Conservation (phyloP, 805 yeast species). For the Starmerella gropengiesseri region DNA sequence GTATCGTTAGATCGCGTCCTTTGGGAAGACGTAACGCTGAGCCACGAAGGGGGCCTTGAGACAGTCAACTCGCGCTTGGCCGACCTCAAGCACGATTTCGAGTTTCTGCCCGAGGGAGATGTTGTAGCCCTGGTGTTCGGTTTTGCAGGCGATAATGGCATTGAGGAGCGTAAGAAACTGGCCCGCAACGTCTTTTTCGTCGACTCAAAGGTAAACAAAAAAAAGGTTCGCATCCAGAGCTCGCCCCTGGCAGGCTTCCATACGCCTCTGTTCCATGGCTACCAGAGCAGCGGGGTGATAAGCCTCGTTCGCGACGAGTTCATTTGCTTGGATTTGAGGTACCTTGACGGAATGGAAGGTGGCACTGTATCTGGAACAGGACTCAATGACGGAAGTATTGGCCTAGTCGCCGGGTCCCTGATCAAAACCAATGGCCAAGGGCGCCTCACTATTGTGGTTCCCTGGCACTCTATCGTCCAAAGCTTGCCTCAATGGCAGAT, state of each 20-base stretch:
- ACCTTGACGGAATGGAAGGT: constrained; percentile 32
- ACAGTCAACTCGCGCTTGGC: background rate
- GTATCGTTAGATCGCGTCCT: constrained; percentile 7
- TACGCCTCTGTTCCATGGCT: constrained; percentile 29
- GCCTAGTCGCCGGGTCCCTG: constrained; percentile 27
- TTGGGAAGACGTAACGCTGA: constrained; percentile 19
- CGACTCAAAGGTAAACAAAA: background rate
- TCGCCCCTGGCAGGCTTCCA: constrained; percentile 30
- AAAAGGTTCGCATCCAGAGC: constrained; percentile 20
- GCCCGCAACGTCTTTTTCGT: constrained; percentile 1
- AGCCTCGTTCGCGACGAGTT: constrained; percentile 16
- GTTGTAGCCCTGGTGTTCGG: constrained; percentile 12
- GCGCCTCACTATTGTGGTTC: constrained; percentile 25
- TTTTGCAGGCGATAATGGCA: constrained; percentile 6
- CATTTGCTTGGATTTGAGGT: constrained; percentile 27
- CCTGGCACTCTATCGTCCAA: constrained; percentile 24
- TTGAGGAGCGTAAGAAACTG: background rate
- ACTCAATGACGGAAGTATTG: constrained; percentile 19
- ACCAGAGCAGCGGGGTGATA: constrained; percentile 25
- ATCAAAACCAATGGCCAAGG: constrained; percentile 29
- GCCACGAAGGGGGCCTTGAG: background rate
- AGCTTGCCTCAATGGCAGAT: background rate
- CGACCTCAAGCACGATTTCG: constrained; percentile 12
- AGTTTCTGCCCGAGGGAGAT: constrained; percentile 9
- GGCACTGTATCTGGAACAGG: constrained; percentile 21